Evolutionary conservation across 805 yeast genomes (phyloP).

Genomic region (Cyberlindnera japonica): DNA sequence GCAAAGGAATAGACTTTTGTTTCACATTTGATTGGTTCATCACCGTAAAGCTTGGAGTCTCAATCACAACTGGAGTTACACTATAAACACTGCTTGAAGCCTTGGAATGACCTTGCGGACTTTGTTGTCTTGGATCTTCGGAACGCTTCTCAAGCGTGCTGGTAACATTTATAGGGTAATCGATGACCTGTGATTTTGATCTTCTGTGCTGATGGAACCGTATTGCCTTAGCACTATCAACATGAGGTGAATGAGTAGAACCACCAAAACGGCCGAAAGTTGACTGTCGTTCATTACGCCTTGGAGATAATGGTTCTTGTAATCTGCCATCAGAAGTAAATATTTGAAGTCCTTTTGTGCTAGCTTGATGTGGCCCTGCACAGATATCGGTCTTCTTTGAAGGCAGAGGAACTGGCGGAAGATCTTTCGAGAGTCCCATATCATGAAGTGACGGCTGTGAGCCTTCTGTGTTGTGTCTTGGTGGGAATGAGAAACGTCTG

Average conservation of each 20-base stretch:
- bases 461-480: slow-evolving; percentile 4
- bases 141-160: not conserved
- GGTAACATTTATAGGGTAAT: slow-evolving; percentile 3
- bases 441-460: not conserved
- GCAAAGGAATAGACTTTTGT: no score
- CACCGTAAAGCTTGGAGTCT: no score
- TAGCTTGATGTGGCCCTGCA: slow-evolving; percentile 3
- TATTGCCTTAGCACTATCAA: slow-evolving; percentile 2
- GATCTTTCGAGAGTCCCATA: not conserved
- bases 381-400: slow-evolving; percentile 1
- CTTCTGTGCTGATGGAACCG: slow-evolving; percentile 14
- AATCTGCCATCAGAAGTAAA: slow-evolving; percentile 7
- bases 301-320: slow-evolving; percentile 1
- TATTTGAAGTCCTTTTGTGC: slow-evolving; percentile 9
- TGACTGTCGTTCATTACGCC: not conserved
- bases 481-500: slow-evolving; percentile 26
- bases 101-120: not conserved
- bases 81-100: not conserved
- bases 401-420: slow-evolving; percentile 11
- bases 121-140: not conserved
- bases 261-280: slow-evolving; percentile 13
- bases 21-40: no score
- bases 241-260: not conserved
- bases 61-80: not conserved
- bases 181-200: slow-evolving; percentile 14